Conservation (phyloP, 768 basidiomycete genomes). For the Gymnopilus dilepis region DNA sequence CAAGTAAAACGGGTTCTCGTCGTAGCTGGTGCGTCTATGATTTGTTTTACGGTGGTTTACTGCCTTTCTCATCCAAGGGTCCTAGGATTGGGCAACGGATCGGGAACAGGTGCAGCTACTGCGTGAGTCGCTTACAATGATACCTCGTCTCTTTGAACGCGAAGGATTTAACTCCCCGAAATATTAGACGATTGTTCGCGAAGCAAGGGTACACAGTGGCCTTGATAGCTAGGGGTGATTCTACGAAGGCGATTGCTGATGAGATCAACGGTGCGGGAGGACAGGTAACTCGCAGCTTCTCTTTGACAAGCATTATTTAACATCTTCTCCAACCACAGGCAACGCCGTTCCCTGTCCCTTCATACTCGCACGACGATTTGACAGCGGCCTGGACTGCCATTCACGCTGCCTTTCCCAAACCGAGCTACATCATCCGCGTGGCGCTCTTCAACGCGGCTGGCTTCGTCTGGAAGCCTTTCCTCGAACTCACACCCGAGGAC, state of each 20-base stretch:
- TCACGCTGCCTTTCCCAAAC: constrained; percentile 49
- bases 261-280: constrained; percentile 63
- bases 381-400: constrained; percentile 52
- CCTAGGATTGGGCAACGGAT: constrained; percentile 49
- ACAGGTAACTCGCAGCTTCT: constrained; percentile 43
- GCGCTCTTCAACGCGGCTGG: constrained; percentile 69
- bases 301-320: background rate
- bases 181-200: constrained; percentile 61
- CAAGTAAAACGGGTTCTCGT: constrained; percentile 55
- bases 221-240: constrained; percentile 63
- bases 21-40: constrained; percentile 53
- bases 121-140: constrained; percentile 46
- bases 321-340: constrained; percentile 44
- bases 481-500: constrained; percentile 65
- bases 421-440: constrained; percentile 57
- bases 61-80: constrained; percentile 31
- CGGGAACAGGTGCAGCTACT: constrained; percentile 61
- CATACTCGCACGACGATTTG: constrained; percentile 57
- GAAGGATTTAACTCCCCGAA: background rate
- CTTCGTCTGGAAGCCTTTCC: constrained; percentile 68
- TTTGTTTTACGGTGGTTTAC: background rate
- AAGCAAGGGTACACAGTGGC: constrained; percentile 71
- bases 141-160: background rate
- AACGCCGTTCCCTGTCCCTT: constrained; percentile 54
- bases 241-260: constrained; percentile 55